These are phyloP conservation scores for Nemania sp. DNA, from an alignment of 2,329 filamentous ascomycete species.

Conservation along the genomic window DNA sequence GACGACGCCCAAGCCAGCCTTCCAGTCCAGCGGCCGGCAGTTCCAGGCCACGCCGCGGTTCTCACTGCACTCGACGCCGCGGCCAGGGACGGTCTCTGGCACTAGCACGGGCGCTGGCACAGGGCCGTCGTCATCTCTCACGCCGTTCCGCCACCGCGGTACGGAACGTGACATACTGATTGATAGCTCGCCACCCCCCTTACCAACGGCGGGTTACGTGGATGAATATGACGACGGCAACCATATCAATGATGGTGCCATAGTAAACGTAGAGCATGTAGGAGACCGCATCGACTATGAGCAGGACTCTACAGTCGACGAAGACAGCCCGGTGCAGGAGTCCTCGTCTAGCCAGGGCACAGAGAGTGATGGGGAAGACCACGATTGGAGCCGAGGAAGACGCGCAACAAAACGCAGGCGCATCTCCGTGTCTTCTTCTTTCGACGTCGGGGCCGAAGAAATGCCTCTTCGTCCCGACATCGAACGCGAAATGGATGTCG, in stretches of 20 bases:
- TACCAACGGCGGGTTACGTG: slow-evolving; percentile 3
- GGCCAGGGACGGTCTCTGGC: slow-evolving; percentile 15
- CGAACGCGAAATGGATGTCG: slow-evolving; percentile 16
- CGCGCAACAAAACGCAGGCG: slow-evolving; percentile 44
- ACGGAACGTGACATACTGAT: slow-evolving; percentile 31
- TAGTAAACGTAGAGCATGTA: not conserved
- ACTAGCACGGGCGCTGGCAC: too few species aligned
- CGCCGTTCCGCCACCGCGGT: slow-evolving; percentile 24
- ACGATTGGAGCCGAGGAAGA: slow-evolving; percentile 23
- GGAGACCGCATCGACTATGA: slow-evolving; percentile 3
- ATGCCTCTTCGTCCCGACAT: slow-evolving; percentile 1
- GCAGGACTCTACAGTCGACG: slow-evolving; percentile 9
- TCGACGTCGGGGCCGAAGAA: slow-evolving; percentile 18
- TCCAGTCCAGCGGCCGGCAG: slow-evolving; percentile 36
- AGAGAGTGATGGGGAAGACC: slow-evolving; percentile 1
- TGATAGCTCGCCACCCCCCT: slow-evolving; percentile 37
- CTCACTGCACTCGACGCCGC: slow-evolving; percentile 40
- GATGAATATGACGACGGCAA: slow-evolving; percentile 6
- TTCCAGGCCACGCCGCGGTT: slow-evolving; percentile 42
- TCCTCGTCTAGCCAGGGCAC: slow-evolving; percentile 29
- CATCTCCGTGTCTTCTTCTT: slow-evolving; percentile 42
- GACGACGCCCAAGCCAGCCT: slow-evolving; percentile 37
- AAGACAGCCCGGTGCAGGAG: slow-evolving; percentile 28
- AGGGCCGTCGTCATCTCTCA: slow-evolving; percentile 28
- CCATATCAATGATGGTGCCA: not conserved